Base-by-base conservation (phyloP, 352 stramenopile genomes). In the Globisporangium okanoganense region DNA sequence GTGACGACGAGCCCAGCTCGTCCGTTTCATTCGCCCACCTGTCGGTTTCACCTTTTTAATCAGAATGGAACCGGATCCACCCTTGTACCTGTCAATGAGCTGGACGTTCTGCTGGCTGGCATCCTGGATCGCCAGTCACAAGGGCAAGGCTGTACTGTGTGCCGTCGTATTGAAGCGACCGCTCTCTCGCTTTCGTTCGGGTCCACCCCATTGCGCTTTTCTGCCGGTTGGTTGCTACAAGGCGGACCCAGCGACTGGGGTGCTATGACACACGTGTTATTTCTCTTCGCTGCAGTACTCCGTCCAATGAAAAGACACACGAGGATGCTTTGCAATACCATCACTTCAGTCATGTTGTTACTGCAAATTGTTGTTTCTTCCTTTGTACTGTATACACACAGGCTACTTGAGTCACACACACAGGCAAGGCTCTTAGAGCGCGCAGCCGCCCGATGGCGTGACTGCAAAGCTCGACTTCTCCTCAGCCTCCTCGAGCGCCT, bases 401-500 rank as follows among this genome's bases (percentile, higher is more conserved):
- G 40, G 18, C 9, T 33, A 29, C 49, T 43, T 41, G 29, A 20
- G 18, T 20, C 16, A 41, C 13, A 43, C 18, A 56, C 24, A 43
- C 49, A 56, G 22, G 7, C n/a, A n/a, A 25, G 10, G 31, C 29
- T 51, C 51, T 56, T 87, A 89, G 16, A 89, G 64, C 58, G 70
- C 63, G 58, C 76, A 83, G 61, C 77, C 76, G 62, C 82, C 76
- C 20, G 70, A 59, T 5, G 79, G 79, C 22, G 79, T 87, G 57
- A 87, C 63, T 38, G 75, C 57, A 14, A 70, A 78, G 52, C 60
- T 66, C 31, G 29, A 65, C 76, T 90, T 90, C 61, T 65, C 60
- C 33, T 87, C 78, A n/a, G 49, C 63, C 3, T 69, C 64, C 33
- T 85, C 81, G 8, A 90, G 69, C 61, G 83, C 73, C 41, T 77